Conservation (phyloP, 257 asterid genomes). For the Gardenia jasminoides region DNA sequence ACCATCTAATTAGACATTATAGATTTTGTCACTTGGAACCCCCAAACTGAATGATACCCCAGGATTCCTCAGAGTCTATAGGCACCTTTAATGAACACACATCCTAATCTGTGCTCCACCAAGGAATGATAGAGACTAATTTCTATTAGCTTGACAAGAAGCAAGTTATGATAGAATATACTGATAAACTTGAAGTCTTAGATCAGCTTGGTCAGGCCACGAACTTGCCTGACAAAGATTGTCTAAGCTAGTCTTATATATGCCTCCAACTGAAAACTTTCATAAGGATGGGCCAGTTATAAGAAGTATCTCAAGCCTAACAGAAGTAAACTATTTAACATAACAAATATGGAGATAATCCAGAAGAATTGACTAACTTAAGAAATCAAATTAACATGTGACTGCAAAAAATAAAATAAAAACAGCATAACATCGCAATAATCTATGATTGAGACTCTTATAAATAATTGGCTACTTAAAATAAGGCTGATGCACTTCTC, state of each 20-base stretch:
- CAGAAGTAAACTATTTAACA: neutral
- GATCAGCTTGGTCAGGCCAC: neutral
- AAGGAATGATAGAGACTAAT: neutral
- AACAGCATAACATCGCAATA: neutral
- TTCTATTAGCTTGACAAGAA: neutral
- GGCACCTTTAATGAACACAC: neutral
- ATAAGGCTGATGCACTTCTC: neutral
- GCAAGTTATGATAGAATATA: neutral
- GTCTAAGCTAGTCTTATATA: neutral
- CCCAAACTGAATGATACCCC: neutral
- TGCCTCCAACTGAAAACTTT: neutral
- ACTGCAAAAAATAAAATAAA: neutral
- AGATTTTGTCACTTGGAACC: neutral
- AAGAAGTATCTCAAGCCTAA: neutral
- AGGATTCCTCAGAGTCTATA: neutral
- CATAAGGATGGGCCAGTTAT: neutral
- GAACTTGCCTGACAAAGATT: neutral
- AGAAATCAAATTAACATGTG: neutral
- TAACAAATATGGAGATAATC: neutral
- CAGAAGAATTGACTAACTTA: neutral
- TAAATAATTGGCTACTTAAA: neutral
- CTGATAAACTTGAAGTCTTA: neutral
- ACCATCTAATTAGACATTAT: neutral
- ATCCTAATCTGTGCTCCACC: neutral
- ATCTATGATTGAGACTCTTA: neutral